Percentiles rank a stretch among this genome's conserved stretches.
Conservation (phyloP, 2,329 filamentous ascomycete species). For the Colletotrichum sp. region DNA sequence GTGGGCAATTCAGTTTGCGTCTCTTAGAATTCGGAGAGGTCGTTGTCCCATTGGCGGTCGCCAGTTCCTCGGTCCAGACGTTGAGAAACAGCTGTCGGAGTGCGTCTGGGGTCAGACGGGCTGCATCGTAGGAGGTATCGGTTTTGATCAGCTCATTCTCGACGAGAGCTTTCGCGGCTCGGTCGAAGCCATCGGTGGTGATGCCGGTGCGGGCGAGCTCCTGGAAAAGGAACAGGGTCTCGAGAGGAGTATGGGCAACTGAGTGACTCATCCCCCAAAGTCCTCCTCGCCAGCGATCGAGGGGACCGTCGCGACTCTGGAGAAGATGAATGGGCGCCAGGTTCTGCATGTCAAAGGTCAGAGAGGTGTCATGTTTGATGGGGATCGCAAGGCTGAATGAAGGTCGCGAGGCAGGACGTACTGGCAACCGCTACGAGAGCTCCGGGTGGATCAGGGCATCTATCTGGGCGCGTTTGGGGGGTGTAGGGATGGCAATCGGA, state of each 20-base stretch:
- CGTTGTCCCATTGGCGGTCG: conserved; percentile 49
- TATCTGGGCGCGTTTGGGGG: conserved; percentile 16
- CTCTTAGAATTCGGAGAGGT: conserved; percentile 67
- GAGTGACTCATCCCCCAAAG: conserved; percentile 60
- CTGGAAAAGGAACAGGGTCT: conserved; percentile 86
- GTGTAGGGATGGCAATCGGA: conserved; percentile 3
- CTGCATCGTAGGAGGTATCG: conserved; percentile 73
- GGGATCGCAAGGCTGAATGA: conserved; percentile 4
- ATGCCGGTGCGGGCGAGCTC: conserved; percentile 73
- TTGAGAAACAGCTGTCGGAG: conserved; percentile 80
- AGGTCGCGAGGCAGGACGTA: conserved; percentile 20
- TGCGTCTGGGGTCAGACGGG: conserved; percentile 77
- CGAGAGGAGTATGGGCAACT: conserved; percentile 80
- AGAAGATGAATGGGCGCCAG: conserved; percentile 62
- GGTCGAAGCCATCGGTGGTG: conserved; percentile 68
- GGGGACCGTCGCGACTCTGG: conserved; percentile 58
- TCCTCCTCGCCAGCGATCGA: conserved; percentile 61
- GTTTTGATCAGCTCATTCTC: conserved; percentile 75
- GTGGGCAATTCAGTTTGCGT: conserved; percentile 73
- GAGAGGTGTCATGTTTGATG: conserved; percentile 11
- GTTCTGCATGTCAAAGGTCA: conserved; percentile 33
- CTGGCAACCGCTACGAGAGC: conserved; percentile 23
- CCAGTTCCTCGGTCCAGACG: conserved; percentile 76
- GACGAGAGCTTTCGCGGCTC: conserved; percentile 76
- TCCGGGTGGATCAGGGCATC: conserved; percentile 18